phyloP scores from a whole-genome alignment of 2,329 filamentous ascomycete species.

The Epichloe sibirici region DNA sequence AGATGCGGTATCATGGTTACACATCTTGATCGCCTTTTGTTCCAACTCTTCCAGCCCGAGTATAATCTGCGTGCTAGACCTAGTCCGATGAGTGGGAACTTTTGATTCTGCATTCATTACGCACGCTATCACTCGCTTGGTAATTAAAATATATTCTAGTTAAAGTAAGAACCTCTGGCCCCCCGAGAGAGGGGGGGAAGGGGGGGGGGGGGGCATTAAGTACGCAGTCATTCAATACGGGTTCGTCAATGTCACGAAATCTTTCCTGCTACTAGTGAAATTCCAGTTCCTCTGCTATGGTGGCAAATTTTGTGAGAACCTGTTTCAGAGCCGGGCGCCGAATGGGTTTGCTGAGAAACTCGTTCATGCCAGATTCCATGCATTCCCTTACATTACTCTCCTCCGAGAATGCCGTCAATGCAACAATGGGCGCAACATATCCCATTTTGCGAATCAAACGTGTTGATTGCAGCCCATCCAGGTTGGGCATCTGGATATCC shows the following conservation, averaged over 20 bases:
- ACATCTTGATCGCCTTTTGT: too few relatives aligned
- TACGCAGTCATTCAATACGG: too few relatives aligned
- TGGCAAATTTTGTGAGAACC: slow-evolving; percentile 72
- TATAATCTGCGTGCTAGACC: too few relatives aligned
- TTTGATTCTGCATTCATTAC: too few relatives aligned
- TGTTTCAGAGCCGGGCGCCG: slow-evolving; percentile 75
- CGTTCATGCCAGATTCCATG: slow-evolving; percentile 84
- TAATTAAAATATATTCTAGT: too few relatives aligned
- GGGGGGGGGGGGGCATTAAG: too few relatives aligned
- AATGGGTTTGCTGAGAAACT: slow-evolving; percentile 70
- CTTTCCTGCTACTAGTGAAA: not conserved
- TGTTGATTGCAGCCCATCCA: slow-evolving; percentile 81
- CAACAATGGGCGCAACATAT: slow-evolving; percentile 79
- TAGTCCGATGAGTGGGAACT: too few relatives aligned
- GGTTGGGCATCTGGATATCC: slow-evolving; percentile 92
- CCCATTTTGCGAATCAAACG: slow-evolving; percentile 75
- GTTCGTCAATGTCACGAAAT: not conserved
- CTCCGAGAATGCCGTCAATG: slow-evolving; percentile 79
- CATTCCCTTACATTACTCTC: slow-evolving; percentile 81
- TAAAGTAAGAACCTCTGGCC: too few relatives aligned
- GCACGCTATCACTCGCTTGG: too few relatives aligned
- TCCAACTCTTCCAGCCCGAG: too few relatives aligned
- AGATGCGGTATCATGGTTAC: too few relatives aligned
- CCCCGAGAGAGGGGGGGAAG: too few relatives aligned
- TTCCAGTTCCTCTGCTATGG: slow-evolving; percentile 57